These are phyloP conservation scores for Sonneratia alba DNA, from an alignment of 345 rosid genomes.

Conservation along the genomic window DNA sequence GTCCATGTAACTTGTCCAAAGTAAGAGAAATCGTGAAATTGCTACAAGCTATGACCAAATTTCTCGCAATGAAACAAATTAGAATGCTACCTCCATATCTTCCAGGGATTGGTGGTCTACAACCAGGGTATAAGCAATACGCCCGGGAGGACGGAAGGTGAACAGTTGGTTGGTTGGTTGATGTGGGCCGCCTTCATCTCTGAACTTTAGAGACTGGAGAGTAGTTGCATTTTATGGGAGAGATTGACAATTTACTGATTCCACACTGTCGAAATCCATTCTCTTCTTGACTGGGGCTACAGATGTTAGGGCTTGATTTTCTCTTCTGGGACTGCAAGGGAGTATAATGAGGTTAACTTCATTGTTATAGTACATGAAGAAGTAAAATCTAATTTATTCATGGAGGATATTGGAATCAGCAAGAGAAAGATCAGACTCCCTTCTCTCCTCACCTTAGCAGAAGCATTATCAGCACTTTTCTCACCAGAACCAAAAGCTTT, in stretches of 20 bases:
- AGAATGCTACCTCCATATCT: background rate
- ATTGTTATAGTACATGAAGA: background rate
- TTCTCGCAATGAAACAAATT: background rate
- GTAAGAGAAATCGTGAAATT: background rate
- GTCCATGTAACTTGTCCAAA: background rate
- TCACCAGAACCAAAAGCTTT: constrained; percentile 41
- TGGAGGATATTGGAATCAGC: background rate
- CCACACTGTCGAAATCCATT: constrained; percentile 28
- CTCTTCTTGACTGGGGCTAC: constrained; percentile 36
- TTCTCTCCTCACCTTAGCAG: constrained; percentile 39
- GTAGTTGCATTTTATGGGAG: constrained; percentile 38
- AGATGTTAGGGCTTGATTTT: constrained; percentile 43
- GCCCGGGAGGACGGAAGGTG: background rate
- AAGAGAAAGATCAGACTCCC: background rate
- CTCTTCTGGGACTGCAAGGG: constrained; percentile 43
- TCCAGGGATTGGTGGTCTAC: background rate
- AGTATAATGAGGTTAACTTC: constrained; percentile 1
- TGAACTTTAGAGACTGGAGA: constrained; percentile 35
- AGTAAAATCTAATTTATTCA: background rate
- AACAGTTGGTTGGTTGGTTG: background rate
- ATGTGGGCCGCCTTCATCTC: constrained; percentile 9
- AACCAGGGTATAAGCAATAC: background rate
- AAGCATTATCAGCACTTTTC: constrained; percentile 29
- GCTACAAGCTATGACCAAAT: background rate
- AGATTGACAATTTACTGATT: constrained; percentile 36